These are phyloP conservation scores for Pyrenochaeta sp. DNA, from an alignment of 2,329 filamentous ascomycete species.

Conservation along the genomic window DNA sequence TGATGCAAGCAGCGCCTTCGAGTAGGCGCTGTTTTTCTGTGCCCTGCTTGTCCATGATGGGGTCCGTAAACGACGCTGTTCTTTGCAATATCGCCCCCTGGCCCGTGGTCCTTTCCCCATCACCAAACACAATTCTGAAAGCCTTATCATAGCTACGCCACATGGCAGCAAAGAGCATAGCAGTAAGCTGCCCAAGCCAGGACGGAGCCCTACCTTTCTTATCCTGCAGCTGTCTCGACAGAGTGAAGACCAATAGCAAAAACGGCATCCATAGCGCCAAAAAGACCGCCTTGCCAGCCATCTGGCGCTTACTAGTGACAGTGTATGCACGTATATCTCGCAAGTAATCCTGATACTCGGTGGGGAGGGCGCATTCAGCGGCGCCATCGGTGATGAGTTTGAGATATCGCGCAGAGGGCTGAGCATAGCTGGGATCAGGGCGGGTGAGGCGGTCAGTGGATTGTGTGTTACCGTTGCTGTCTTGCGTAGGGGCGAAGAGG, in stretches of 20 bases:
- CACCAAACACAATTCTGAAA: constrained; percentile 77
- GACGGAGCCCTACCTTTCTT: constrained; percentile 72
- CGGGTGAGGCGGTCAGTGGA: constrained; percentile 60
- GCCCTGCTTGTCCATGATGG: background rate
- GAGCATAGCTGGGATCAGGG: constrained; percentile 75
- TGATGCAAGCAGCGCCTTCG: constrained; percentile 10
- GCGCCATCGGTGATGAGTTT: constrained; percentile 82
- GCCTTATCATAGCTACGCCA: constrained; percentile 72
- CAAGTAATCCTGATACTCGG: constrained; percentile 80
- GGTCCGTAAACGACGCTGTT: background rate
- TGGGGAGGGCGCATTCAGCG: constrained; percentile 78
- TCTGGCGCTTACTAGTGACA: constrained; percentile 72
- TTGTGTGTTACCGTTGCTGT: constrained; percentile 25
- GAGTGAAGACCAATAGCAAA: constrained; percentile 62
- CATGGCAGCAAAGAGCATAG: constrained; percentile 63
- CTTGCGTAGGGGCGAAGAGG: constrained; percentile 70
- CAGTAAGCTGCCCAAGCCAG: constrained; percentile 68
- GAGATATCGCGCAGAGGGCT: constrained; percentile 85
- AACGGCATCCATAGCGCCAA: constrained; percentile 66
- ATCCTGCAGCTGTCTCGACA: constrained; percentile 65
- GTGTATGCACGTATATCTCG: constrained; percentile 73
- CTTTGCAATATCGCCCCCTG: constrained; percentile 20
- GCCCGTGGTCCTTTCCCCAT: constrained; percentile 75
- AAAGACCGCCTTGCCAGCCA: constrained; percentile 70
- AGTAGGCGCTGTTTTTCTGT: constrained; percentile 10